Evolutionary conservation across 306 rosid species (phyloP).

Genomic region (Prunus fruticosa): DNA sequence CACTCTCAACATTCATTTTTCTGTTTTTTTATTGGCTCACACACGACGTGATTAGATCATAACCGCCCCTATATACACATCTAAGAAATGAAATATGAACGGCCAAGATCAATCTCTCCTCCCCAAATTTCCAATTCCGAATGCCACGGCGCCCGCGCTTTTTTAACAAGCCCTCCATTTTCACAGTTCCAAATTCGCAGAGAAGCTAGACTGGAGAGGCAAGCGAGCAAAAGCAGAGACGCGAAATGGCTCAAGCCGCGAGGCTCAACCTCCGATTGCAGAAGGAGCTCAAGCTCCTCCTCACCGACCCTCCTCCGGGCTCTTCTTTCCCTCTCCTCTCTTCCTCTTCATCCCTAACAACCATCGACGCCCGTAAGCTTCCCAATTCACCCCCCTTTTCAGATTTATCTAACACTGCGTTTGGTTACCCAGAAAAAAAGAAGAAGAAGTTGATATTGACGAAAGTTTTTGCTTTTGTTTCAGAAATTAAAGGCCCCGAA

Average conservation of each 20-base stretch:
- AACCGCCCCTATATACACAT: neutral
- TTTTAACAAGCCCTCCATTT: neutral
- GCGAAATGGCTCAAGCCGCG: slow-evolving; percentile 41
- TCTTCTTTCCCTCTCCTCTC: slow-evolving; percentile 32
- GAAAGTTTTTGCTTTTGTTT: neutral
- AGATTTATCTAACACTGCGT: neutral
- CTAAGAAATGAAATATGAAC: slow-evolving; percentile 5
- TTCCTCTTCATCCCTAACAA: slow-evolving; percentile 17
- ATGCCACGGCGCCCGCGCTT: slow-evolving; percentile 4
- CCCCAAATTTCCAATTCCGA: neutral
- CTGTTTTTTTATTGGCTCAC: no score
- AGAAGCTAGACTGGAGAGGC: neutral
- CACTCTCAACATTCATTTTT: slow-evolving; percentile 19
- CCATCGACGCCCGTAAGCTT: slow-evolving; percentile 34
- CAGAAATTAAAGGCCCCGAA: slow-evolving; percentile 39
- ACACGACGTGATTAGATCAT: neutral
- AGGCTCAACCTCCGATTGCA: slow-evolving; percentile 41
- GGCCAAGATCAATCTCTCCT: neutral
- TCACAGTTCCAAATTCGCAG: neutral
- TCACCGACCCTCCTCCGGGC: slow-evolving; percentile 45
- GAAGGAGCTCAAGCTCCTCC: slow-evolving; percentile 46
- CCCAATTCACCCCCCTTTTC: neutral
- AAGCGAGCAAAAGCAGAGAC: neutral
- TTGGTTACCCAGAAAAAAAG: neutral
- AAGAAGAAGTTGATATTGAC: neutral